Conservation (phyloP, 805 yeast species). For the Torulaspora indica region DNA sequence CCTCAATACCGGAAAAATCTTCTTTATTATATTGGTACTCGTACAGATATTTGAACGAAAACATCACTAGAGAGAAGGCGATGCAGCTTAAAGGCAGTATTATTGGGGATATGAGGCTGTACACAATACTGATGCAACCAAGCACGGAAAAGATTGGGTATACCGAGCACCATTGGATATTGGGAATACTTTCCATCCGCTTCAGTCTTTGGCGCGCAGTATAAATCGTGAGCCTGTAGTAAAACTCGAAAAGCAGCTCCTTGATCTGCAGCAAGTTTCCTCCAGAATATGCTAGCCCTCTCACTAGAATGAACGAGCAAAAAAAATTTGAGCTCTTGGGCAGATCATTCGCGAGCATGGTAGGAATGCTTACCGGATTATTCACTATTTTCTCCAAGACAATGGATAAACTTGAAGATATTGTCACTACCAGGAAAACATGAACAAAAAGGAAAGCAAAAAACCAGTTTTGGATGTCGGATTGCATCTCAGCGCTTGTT, state of each 20-base stretch:
- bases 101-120: constrained; percentile 74
- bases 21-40: constrained; percentile 50
- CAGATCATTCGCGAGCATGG: constrained; percentile 66
- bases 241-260: constrained; percentile 42
- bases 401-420: constrained; percentile 71
- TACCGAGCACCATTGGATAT: constrained; percentile 69
- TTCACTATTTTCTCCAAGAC: constrained; percentile 57
- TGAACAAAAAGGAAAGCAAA: constrained; percentile 77
- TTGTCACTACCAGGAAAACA: constrained; percentile 75
- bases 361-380: constrained; percentile 69
- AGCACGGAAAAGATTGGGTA: constrained; percentile 75
- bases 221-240: constrained; percentile 38
- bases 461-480: constrained; percentile 72
- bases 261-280: constrained; percentile 59
- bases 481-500: constrained; percentile 59
- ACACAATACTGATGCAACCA: constrained; percentile 73
- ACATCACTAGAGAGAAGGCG: constrained; percentile 51
- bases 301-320: constrained; percentile 67
- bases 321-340: constrained; percentile 87
- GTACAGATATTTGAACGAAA: constrained; percentile 68
- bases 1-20: constrained; percentile 60
- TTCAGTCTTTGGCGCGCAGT: constrained; percentile 59
- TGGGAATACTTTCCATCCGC: constrained; percentile 42
- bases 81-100: constrained; percentile 57
- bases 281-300: constrained; percentile 74